Evolutionary conservation across 2,329 filamentous ascomycete species (phyloP).

Genomic region (Triangularia verruculosa): DNA sequence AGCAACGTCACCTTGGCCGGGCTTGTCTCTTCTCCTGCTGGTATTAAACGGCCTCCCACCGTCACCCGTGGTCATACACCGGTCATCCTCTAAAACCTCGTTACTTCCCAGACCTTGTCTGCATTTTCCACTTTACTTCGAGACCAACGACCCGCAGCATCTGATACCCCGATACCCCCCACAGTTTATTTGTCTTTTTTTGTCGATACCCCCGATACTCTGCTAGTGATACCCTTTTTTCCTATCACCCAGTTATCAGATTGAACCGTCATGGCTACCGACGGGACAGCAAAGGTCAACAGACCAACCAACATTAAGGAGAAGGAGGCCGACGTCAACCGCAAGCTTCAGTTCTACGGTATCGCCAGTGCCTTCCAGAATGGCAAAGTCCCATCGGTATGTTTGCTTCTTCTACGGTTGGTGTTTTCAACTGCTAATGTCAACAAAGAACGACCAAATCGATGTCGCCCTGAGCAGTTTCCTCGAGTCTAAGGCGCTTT

Average conservation of each 20-base stretch:
- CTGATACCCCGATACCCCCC: slow-evolving; percentile 8
- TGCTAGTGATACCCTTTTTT: slow-evolving; percentile 10
- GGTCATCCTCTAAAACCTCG: slow-evolving; percentile 7
- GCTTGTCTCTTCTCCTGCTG: not conserved
- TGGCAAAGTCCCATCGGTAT: slow-evolving; percentile 86
- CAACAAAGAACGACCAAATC: slow-evolving; percentile 80
- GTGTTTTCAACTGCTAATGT: not conserved
- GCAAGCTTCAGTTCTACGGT: slow-evolving; percentile 92
- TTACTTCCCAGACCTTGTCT: slow-evolving; percentile 10
- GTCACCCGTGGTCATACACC: slow-evolving; percentile 3
- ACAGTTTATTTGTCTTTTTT: slow-evolving; percentile 2
- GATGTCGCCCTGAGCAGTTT: slow-evolving; percentile 92
- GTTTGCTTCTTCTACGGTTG: slow-evolving; percentile 29
- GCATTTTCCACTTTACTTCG: not conserved
- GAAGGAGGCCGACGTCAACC: slow-evolving; percentile 85
- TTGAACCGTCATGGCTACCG: slow-evolving; percentile 23
- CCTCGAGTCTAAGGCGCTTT: slow-evolving; percentile 66
- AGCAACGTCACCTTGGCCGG: slow-evolving; percentile 2
- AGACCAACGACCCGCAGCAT: slow-evolving; percentile 2
- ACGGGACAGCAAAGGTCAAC: slow-evolving; percentile 54
- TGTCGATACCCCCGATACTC: slow-evolving; percentile 5
- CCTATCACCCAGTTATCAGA: not conserved
- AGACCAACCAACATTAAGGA: slow-evolving; percentile 67
- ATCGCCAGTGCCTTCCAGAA: slow-evolving; percentile 81
- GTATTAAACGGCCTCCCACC: slow-evolving; percentile 10